phyloP scores from a whole-genome alignment of 129 eudicot genomes.

The Centella asiatica region DNA sequence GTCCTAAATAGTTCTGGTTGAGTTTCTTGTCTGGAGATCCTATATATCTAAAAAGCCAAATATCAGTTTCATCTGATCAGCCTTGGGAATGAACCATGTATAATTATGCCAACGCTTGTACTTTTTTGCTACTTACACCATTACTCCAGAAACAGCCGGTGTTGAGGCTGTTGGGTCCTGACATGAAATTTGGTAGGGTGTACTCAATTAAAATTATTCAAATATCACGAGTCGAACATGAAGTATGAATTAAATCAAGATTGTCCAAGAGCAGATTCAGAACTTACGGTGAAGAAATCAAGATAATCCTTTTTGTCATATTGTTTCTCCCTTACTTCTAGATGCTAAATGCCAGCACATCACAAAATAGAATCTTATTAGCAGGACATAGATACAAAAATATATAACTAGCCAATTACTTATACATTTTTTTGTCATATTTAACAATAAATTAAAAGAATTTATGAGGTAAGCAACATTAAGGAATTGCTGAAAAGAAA shows the following conservation, averaged over 20 bases:
- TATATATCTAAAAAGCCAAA: conserved; percentile 52
- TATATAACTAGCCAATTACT: background rate
- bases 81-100: background rate
- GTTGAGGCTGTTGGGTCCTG: conserved; percentile 44
- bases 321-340: conserved; percentile 97
- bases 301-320: conserved; percentile 76
- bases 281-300: conserved; percentile 84
- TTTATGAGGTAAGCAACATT: background rate
- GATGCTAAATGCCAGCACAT: conserved; percentile 38
- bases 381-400: background rate
- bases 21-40: conserved; percentile 67
- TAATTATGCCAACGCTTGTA: background rate
- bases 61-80: background rate
- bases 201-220: background rate
- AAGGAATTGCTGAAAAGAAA: too few relatives aligned
- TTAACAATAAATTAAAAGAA: background rate
- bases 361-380: background rate
- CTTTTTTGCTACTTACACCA: conserved; percentile 62
- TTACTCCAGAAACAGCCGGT: conserved; percentile 57
- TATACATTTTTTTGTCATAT: background rate
- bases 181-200: conserved; percentile 10
- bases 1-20: conserved; percentile 78
- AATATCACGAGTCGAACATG: background rate
- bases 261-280: background rate
- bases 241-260: background rate